Conservation (phyloP, 768 basidiomycete species). For the Phaeotremella skinneri region DNA sequence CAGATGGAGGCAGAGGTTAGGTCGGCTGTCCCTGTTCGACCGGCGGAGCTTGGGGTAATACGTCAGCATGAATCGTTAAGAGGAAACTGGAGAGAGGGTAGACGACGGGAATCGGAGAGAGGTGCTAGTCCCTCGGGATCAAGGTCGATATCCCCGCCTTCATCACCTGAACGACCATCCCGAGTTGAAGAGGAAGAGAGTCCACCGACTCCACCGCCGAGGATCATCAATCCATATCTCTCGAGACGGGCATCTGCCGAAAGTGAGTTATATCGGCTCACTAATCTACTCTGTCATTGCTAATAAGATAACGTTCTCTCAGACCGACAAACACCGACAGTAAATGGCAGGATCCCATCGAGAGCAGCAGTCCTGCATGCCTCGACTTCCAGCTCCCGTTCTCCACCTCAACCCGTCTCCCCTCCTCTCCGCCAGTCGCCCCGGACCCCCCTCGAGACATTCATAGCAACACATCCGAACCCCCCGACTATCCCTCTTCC, state of each 20-base stretch:
- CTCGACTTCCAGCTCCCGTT: conserved; percentile 11
- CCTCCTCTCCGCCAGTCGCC: conserved; percentile 4
- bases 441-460: conserved; percentile 24
- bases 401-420: conserved; percentile 8
- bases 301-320: conserved; percentile 6
- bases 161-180: not conserved
- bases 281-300: conserved; percentile 18
- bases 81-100: not conserved
- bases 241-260: conserved; percentile 1
- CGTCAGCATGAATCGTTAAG: not conserved
- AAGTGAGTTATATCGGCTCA: not conserved
- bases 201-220: conserved; percentile 41
- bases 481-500: not conserved
- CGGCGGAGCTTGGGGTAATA: not conserved
- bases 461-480: conserved; percentile 26
- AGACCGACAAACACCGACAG: not conserved
- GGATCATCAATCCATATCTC: conserved; percentile 32
- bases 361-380: conserved; percentile 24
- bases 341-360: conserved; percentile 11
- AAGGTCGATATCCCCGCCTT: not conserved
- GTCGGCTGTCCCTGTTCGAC: conserved; percentile 6
- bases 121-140: not conserved
- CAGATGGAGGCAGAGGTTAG: conserved; percentile 25
- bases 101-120: not conserved
- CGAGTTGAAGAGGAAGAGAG: conserved; percentile 27